Percentiles rank a stretch among this genome's conserved stretches.
Evolutionary conservation across 2,329 filamentous ascomycete species (phyloP).

Genomic region (Fusarium falciforme): DNA sequence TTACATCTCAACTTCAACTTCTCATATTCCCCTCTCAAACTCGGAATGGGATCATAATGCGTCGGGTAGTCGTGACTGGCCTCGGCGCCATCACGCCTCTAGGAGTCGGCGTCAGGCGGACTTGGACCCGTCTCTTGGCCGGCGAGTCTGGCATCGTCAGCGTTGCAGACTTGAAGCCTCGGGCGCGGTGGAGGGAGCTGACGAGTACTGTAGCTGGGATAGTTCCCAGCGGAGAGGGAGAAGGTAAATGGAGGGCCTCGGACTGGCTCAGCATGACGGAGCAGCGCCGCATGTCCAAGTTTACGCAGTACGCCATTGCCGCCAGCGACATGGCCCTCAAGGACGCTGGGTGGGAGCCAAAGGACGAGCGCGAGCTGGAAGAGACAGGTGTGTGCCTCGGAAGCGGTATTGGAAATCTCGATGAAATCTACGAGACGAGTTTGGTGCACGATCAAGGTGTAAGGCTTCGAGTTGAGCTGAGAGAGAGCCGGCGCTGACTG

Average conservation of each 20-base stretch:
- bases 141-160: conserved; percentile 85
- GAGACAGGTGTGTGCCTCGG: conserved; percentile 91
- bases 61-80: conserved; percentile 86
- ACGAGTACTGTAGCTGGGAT: conserved; percentile 88
- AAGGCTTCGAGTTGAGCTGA: conserved; percentile 45
- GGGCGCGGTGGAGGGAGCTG: conserved; percentile 72
- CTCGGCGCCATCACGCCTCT: conserved; percentile 86
- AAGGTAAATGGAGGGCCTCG: conserved; percentile 61
- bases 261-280: conserved; percentile 67
- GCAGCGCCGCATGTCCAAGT: conserved; percentile 85
- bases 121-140: conserved; percentile 85
- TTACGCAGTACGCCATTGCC: conserved; percentile 91
- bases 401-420: conserved; percentile 94
- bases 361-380: conserved; percentile 71
- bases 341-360: conserved; percentile 82
- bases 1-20: not conserved
- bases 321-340: conserved; percentile 86
- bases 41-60: conserved; percentile 63
- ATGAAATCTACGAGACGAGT: conserved; percentile 88
- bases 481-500: conserved; percentile 14
- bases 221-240: conserved; percentile 67
- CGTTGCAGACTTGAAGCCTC: conserved; percentile 69
- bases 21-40: not conserved
- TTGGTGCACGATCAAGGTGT: conserved; percentile 80
- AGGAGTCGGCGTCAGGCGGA: conserved; percentile 79